A percentile compares a stretch with the other conserved stretches of the same genome.
Conservation (phyloP, 1,284 basidiomycete species). For the Phlebopus sp. region DNA sequence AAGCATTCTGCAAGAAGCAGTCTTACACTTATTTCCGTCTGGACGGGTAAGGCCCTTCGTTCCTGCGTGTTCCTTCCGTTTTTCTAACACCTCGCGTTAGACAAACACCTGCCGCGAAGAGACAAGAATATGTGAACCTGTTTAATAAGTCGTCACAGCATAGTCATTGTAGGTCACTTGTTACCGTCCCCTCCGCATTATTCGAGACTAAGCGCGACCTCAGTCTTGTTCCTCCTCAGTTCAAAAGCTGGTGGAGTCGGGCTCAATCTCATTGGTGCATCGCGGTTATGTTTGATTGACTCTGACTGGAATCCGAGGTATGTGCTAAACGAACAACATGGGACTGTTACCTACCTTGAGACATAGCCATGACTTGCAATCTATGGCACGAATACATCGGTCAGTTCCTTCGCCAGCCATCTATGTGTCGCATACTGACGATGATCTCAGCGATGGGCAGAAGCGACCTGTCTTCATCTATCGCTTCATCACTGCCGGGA, state of each 20-base stretch:
- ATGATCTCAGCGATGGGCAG: slow-evolving; percentile 79
- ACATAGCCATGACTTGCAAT: slow-evolving; percentile 83
- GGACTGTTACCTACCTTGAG: slow-evolving; percentile 5
- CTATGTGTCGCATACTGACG: slow-evolving; percentile 4
- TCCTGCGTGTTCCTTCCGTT: not conserved
- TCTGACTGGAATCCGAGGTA: slow-evolving; percentile 97
- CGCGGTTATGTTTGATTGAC: slow-evolving; percentile 81
- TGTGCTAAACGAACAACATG: slow-evolving; percentile 5
- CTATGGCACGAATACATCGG: slow-evolving; percentile 97
- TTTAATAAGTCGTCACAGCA: slow-evolving; percentile 78
- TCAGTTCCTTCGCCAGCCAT: slow-evolving; percentile 35
- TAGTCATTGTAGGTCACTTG: slow-evolving; percentile 54
- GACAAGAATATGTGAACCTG: slow-evolving; percentile 79
- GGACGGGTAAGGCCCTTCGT: slow-evolving; percentile 67
- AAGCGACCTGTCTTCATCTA: slow-evolving; percentile 93
- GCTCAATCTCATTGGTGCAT: slow-evolving; percentile 90
- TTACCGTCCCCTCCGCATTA: not conserved
- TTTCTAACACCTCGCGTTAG: slow-evolving; percentile 38
- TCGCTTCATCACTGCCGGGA: slow-evolving; percentile 79
- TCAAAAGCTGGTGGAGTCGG: slow-evolving; percentile 96
- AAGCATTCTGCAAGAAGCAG: slow-evolving; percentile 78
- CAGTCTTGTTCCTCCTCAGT: slow-evolving; percentile 90
- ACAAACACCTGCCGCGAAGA: slow-evolving; percentile 74
- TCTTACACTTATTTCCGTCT: slow-evolving; percentile 81
- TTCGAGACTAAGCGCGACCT: slow-evolving; percentile 9